Evolutionary conservation across 2,329 filamentous ascomycete species (phyloP).

Genomic region (Rhexocercosporidium sp.): DNA sequence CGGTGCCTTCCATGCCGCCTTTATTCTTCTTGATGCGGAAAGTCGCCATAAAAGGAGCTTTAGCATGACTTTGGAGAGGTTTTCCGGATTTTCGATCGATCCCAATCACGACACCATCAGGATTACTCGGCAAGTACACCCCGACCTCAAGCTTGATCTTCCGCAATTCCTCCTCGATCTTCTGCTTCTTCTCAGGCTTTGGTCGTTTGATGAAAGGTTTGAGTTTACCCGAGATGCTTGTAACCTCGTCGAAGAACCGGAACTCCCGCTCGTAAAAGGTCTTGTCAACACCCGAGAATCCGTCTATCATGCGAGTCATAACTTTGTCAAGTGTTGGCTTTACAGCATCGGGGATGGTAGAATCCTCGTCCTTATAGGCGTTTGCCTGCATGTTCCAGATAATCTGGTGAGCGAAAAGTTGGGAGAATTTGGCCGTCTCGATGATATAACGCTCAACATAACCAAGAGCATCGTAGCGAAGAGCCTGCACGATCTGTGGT

Average conservation of each 20-base stretch:
- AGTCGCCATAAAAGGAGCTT: constrained; percentile 98
- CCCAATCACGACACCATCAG: constrained; percentile 94
- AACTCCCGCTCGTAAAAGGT: constrained; percentile 95
- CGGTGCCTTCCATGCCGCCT: constrained; percentile 55
- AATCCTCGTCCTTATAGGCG: constrained; percentile 96
- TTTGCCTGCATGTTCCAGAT: constrained; percentile 99
- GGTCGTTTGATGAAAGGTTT: constrained; percentile 89
- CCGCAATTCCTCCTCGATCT: constrained; percentile 97
- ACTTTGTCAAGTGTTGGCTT: constrained; percentile 94
- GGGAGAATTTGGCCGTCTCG: constrained; percentile 97
- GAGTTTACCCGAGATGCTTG: constrained; percentile 91
- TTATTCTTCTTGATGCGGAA: constrained; percentile 92
- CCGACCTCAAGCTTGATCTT: constrained; percentile 97
- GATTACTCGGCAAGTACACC: constrained; percentile 96
- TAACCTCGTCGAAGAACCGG: constrained; percentile 97
- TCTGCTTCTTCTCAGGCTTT: constrained; percentile 97
- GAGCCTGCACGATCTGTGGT: constrained; percentile 93
- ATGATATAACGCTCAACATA: constrained; percentile 97
- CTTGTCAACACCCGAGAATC: constrained; percentile 79
- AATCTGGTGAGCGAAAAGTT: constrained; percentile 97
- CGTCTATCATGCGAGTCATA: constrained; percentile 80
- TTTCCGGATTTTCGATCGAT: constrained; percentile 99
- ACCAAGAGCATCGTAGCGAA: constrained; percentile 90
- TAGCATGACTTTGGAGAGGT: constrained; percentile 95
- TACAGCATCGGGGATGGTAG: constrained; percentile 83